Evolutionary conservation across 1,284 basidiomycete genomes (phyloP).

Genomic region (Hypsizygus ulmarius): DNA sequence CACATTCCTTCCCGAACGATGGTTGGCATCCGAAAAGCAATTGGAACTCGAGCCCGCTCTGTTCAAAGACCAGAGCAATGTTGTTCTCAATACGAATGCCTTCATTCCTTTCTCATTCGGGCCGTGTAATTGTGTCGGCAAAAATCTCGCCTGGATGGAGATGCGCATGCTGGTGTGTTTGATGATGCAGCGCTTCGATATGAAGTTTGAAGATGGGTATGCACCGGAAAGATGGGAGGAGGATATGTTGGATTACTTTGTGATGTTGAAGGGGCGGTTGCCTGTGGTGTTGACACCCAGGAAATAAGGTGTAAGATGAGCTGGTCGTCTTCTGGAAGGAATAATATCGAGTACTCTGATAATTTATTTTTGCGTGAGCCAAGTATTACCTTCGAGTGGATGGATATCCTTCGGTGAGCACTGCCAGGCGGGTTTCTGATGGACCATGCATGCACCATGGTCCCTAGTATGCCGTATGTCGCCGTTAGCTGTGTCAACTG

Average conservation of each 20-base stretch:
- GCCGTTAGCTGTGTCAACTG: too few species aligned
- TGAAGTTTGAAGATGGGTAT: slow-evolving; percentile 31
- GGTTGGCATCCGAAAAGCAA: slow-evolving; percentile 30
- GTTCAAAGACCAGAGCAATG: slow-evolving; percentile 25
- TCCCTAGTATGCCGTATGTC: too few species aligned
- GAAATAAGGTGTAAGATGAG: slow-evolving; percentile 9
- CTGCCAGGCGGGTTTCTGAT: too few species aligned
- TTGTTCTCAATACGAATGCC: slow-evolving; percentile 28
- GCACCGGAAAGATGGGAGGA: slow-evolving; percentile 27
- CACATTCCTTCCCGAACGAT: slow-evolving; percentile 41
- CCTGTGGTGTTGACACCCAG: slow-evolving; percentile 29
- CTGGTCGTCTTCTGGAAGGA: too few species aligned
- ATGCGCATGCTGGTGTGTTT: slow-evolving; percentile 35
- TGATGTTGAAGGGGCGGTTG: slow-evolving; percentile 30
- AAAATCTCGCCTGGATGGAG: slow-evolving; percentile 38
- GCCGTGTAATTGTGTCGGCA: slow-evolving; percentile 37
- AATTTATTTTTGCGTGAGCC: too few species aligned
- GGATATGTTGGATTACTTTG: slow-evolving; percentile 33
- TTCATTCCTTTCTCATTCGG: slow-evolving; percentile 40
- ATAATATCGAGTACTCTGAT: too few species aligned
- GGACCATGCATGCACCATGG: too few species aligned
- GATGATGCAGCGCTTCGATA: slow-evolving; percentile 31
- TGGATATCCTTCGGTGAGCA: too few species aligned
- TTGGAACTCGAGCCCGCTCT: slow-evolving; percentile 27
- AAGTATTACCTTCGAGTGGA: too few species aligned